phyloP scores from a whole-genome alignment of 352 stramenopile species.

The Thraustochytrium striatum region DNA sequence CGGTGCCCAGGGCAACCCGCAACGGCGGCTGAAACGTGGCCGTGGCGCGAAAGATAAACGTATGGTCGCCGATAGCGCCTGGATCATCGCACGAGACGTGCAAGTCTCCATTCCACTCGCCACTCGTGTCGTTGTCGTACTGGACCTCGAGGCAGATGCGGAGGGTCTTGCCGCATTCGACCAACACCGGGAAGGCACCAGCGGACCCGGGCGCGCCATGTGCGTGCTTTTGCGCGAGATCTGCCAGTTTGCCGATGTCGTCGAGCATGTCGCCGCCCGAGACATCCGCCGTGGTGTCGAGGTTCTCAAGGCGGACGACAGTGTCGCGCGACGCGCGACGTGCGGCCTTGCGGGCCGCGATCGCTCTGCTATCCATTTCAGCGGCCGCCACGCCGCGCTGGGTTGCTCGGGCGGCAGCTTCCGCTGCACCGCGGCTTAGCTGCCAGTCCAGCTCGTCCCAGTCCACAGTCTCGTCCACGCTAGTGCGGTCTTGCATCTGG shows the following conservation, averaged over 20 bases:
- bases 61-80: background rate
- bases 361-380: background rate
- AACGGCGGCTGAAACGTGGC: slow-evolving; percentile 39
- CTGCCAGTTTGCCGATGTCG: background rate
- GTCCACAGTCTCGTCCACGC: background rate
- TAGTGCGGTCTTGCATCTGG: background rate
- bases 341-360: background rate
- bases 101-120: background rate
- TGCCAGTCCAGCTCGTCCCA: slow-evolving; percentile 47
- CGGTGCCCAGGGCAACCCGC: background rate
- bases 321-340: too few relatives aligned
- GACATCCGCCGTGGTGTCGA: too few relatives aligned
- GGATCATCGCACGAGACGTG: background rate
- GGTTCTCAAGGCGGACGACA: too few relatives aligned
- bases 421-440: background rate
- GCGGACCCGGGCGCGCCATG: too few relatives aligned
- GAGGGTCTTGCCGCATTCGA: slow-evolving; percentile 16
- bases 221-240: background rate
- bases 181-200: background rate
- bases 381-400: background rate
- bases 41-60: slow-evolving; percentile 4
- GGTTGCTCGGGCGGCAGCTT: background rate
- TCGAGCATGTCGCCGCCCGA: too few relatives aligned
- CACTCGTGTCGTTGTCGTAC: background rate
- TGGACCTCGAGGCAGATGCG: background rate